Base-by-base conservation (phyloP, 805 yeast genomes). In the Ogataea corticis region DNA sequence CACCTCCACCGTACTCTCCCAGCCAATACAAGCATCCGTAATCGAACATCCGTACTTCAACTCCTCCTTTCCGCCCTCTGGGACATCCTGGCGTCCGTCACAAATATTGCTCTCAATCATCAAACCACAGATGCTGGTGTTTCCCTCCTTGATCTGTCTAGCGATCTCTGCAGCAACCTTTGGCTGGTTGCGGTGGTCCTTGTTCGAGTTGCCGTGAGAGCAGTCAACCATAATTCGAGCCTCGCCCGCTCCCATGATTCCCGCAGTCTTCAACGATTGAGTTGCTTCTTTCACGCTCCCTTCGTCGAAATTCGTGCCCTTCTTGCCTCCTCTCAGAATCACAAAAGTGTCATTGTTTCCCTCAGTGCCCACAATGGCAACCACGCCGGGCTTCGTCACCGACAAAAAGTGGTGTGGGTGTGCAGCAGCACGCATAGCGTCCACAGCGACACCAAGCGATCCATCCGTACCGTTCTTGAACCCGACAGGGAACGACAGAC, bases 401-500 rank as follows among this genome's bases (percentile, higher is more conserved):
- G 92, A 83, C 63, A 92, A 71, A 77, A 92, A 94, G 68, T 92
- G 97, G 65, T 92, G 99, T 9, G 95, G 88, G 66, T 87, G 88
- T 21, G 91, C 74, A 34, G 98, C 95, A 38, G 98, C 92, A 61
- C 88, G 78, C 63, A 89, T 79, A 23, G 99, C 99, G 63, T 92
- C 99, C 51, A 92, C 76, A 29, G 97, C 96, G 51, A 92, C 97
- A 56, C 89, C 95, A 41, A 94, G 69, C 36, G 91, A 82, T 62
- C 99, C 99, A 67, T 94, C 98, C 33, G 99, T 92, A 63, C 98
- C 98, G 64, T 92, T 92, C 67, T 92, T 92, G 84, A 92, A 92
- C 43, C 99, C 99, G 48, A 92, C 89, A 34, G 99, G 99, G 89
- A 94, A 92, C 3, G 96, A 87, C 38, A 94, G 74, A 27, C 98